Evolutionary conservation across 2,329 filamentous ascomycete species (phyloP), one percentile per base, ranked within the genome.

Genomic region (Neonectria faginata): DNA sequence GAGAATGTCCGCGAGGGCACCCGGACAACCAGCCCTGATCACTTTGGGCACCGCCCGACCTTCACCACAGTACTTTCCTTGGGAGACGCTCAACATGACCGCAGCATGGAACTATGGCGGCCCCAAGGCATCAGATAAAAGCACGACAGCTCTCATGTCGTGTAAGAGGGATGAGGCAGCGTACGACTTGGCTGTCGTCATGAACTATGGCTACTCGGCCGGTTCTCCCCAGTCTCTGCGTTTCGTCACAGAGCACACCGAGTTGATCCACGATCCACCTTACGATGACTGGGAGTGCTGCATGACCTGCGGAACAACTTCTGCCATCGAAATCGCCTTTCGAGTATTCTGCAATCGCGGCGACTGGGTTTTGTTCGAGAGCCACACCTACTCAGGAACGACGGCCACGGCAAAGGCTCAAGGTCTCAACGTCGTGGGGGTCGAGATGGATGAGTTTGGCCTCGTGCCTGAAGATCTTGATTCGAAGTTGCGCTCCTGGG

Each of bases 201-300:
- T 93, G 73, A 93, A 94, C 76, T 94, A 94, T 75, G 90, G 89
- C n/a, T 89, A 92, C 75, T 87, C 90, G 3, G 85, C 86, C 50
- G 91, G 91, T n/a, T 85, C 89, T 29, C 87, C 90, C 3, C 91
- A 92, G 74, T 78, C 93, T 62, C 79, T 93, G 45, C 86, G 91
- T 47, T 94, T 88, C 77, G 79, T 93, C 50, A 91, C 90, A 0
- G 91, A 94, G 78, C 91, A 93, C 76, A 92, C 90, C 0, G 91
- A 93, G 76, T 84, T 93, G 67, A 86, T 92, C 11, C 90, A 92
- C 77, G 84, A 88, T 67, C 91, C 91, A 27, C 90, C 89, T 0
- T 93, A 93, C 75, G 81, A 85, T 36, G 90, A 94, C 75, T 94
- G 91, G 91, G 83, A 86, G 69, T 91, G 89, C 71, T 86, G 85